Evolutionary conservation across 768 basidiomycete species (phyloP).

Genomic region (Collybia mongolica): DNA sequence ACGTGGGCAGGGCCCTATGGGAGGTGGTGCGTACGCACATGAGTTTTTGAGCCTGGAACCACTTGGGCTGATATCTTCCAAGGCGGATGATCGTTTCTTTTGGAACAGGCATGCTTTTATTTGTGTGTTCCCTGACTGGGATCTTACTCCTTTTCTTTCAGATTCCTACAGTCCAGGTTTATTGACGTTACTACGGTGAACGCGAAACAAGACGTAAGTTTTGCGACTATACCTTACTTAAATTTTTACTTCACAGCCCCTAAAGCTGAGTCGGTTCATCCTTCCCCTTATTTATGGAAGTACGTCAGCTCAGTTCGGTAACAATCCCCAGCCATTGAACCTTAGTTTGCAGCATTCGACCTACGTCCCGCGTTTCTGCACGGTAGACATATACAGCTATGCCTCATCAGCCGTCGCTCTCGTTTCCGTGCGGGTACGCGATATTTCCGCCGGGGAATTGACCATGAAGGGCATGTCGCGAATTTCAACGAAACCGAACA

Average conservation of each 20-base stretch:
- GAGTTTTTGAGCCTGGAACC: background rate
- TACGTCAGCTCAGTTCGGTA: slow-evolving; percentile 39
- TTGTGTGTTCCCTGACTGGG: no score
- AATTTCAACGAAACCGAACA: slow-evolving; percentile 99
- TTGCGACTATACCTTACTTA: background rate
- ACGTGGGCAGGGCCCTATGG: slow-evolving; percentile 64
- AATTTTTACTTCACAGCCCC: slow-evolving; percentile 10
- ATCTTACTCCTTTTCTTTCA: slow-evolving; percentile 10
- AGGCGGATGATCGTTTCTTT: slow-evolving; percentile 97
- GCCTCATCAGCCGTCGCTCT: slow-evolving; percentile 90
- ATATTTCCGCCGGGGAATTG: slow-evolving; percentile 94
- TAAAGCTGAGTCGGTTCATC: slow-evolving; percentile 83
- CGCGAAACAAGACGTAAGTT: slow-evolving; percentile 64
- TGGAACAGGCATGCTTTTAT: slow-evolving; percentile 79
- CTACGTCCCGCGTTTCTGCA: slow-evolving; percentile 74
- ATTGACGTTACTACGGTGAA: slow-evolving; percentile 41
- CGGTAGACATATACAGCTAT: slow-evolving; percentile 76
- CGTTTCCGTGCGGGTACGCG: slow-evolving; percentile 95
- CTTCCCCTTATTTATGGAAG: slow-evolving; percentile 95
- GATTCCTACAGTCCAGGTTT: slow-evolving; percentile 36
- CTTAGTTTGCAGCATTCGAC: slow-evolving; percentile 68
- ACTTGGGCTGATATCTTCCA: slow-evolving; percentile 3
- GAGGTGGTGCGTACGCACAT: slow-evolving; percentile 55
- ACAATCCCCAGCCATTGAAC: slow-evolving; percentile 4
- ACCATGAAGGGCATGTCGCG: slow-evolving; percentile 84